Evolutionary conservation across 768 basidiomycete species (phyloP).

Genomic region (Daedalea quercina): DNA sequence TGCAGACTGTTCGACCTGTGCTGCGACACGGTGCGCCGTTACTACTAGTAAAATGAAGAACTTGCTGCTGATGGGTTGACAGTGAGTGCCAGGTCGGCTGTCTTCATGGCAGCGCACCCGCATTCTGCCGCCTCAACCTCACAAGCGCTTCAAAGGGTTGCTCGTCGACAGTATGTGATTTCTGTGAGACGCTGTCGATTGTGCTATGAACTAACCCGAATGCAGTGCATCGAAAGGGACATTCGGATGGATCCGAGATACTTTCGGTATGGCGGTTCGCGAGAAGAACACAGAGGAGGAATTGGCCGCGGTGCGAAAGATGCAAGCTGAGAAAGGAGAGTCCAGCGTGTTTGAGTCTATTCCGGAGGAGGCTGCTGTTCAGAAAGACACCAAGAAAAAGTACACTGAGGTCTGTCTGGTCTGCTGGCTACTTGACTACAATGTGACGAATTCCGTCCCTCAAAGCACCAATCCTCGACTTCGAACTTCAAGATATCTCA

Average conservation of each 20-base stretch:
- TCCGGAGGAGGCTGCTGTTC: slow-evolving; percentile 5
- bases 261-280: slow-evolving; percentile 41
- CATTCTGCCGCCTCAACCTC: slow-evolving; percentile 12
- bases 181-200: neutral
- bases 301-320: slow-evolving; percentile 21
- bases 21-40: slow-evolving; percentile 13
- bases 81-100: slow-evolving; percentile 5
- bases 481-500: slow-evolving; percentile 90
- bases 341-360: slow-evolving; percentile 23
- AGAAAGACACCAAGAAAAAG: slow-evolving; percentile 11
- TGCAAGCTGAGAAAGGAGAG: slow-evolving; percentile 20
- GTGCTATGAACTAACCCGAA: slow-evolving; percentile 18
- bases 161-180: slow-evolving; percentile 39
- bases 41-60: neutral
- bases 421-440: slow-evolving; percentile 6
- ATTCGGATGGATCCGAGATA: slow-evolving; percentile 57
- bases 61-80: neutral
- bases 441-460: neutral
- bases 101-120: slow-evolving; percentile 2
- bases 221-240: slow-evolving; percentile 44
- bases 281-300: slow-evolving; percentile 40
- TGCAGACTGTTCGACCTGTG: slow-evolving; percentile 13
- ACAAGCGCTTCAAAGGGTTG: slow-evolving; percentile 26
- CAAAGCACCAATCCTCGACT: slow-evolving; percentile 89
- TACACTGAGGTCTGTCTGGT: slow-evolving; percentile 20